Percentiles rank a stretch among this genome's conserved stretches.
Conservation (phyloP, 1,284 basidiomycete genomes). For the Testicularia cyperi region DNA sequence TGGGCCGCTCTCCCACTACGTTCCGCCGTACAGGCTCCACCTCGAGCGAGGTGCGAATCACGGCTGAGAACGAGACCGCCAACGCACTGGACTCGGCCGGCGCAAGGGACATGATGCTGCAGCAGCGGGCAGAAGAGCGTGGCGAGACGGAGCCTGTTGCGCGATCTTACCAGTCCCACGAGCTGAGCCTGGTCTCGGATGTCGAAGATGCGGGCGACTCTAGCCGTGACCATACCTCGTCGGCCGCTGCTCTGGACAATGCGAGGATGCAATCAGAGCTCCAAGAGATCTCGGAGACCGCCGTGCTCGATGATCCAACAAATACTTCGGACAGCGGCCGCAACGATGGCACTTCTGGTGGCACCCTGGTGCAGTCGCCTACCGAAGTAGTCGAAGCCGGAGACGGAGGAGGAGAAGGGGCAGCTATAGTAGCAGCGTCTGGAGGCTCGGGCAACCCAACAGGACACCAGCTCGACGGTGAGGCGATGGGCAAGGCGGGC, state of each 20-base stretch:
- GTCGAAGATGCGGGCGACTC: slow-evolving; percentile 15
- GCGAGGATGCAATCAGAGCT: slow-evolving; percentile 3
- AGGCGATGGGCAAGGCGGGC: background rate
- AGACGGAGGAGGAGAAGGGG: background rate
- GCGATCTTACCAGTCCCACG: slow-evolving; percentile 30
- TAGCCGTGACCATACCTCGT: no score
- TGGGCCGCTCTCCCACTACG: no score
- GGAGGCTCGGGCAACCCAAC: no score
- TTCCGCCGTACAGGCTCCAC: no score
- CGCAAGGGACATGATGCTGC: slow-evolving; percentile 44
- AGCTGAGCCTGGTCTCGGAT: slow-evolving; percentile 22
- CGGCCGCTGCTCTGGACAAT: background rate
- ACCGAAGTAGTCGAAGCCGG: background rate
- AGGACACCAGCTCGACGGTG: background rate
- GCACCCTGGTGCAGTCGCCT: background rate
- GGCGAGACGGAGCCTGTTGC: slow-evolving; percentile 28
- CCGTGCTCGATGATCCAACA: no score
- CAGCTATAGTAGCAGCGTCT: background rate
- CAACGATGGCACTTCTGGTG: no score
- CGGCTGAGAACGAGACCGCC: slow-evolving; percentile 24
- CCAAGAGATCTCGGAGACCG: slow-evolving; percentile 1
- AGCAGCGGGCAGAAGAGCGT: slow-evolving; percentile 39
- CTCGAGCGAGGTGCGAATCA: slow-evolving; percentile 11
- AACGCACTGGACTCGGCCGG: slow-evolving; percentile 39
- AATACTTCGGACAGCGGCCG: no score